Evolutionary conservation across 305 asterid species (phyloP).

Genomic region (Fraxinus platypoda): DNA sequence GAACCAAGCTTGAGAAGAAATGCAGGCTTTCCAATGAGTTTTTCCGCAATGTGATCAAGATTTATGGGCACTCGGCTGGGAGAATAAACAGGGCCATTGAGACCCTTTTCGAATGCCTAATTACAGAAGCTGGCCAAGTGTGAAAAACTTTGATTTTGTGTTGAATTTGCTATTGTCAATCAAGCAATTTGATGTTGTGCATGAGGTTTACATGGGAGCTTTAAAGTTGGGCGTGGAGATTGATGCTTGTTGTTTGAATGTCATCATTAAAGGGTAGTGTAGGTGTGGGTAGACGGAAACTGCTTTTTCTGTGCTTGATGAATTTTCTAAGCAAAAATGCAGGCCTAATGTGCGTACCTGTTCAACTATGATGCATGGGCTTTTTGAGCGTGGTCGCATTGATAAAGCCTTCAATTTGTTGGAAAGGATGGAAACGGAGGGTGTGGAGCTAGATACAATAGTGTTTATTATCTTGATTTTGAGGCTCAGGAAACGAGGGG

Average conservation of each 20-base stretch:
- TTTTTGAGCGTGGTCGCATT: conserved; percentile 49
- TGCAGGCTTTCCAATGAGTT: conserved; percentile 86
- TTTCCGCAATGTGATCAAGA: conserved; percentile 66
- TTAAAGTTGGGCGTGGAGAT: conserved; percentile 62
- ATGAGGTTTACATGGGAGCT: conserved; percentile 61
- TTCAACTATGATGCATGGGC: conserved; percentile 71
- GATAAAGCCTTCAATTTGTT: conserved; percentile 59
- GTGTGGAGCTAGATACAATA: conserved; percentile 59
- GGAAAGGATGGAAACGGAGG: conserved; percentile 64
- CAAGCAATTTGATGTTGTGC: conserved; percentile 70
- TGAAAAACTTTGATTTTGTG: conserved; percentile 59
- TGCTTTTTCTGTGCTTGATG: conserved; percentile 78
- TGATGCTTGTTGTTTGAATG: conserved; percentile 82
- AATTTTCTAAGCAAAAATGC: conserved; percentile 73
- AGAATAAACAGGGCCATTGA: conserved; percentile 57
- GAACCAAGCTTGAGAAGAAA: conserved; percentile 65
- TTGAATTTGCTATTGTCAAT: conserved; percentile 63
- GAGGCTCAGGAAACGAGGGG: conserved; percentile 65
- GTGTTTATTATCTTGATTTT: conserved; percentile 61
- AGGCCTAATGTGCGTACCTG: conserved; percentile 60
- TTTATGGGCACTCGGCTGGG: conserved; percentile 69
- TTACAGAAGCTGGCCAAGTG: conserved; percentile 74
- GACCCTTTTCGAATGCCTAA: conserved; percentile 82
- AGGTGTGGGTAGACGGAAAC: conserved; percentile 53
- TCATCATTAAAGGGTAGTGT: conserved; percentile 71